Percentiles rank a stretch among this genome's conserved stretches.
phyloP scores from a whole-genome alignment of 257 asterid genomes.

The Nicotiana tabacum region DNA sequence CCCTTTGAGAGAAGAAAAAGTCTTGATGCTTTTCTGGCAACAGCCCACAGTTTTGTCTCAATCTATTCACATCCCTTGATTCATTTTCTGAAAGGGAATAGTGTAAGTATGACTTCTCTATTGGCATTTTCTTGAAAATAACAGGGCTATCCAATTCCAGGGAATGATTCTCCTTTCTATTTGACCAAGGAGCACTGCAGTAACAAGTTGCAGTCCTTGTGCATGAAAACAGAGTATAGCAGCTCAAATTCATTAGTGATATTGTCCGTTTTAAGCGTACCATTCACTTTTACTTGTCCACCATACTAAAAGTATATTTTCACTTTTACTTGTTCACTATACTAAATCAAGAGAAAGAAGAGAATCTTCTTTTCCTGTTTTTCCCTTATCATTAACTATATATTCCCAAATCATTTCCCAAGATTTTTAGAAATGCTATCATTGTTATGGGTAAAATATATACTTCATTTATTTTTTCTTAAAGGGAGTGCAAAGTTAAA shows the following conservation, averaged over 20 bases:
- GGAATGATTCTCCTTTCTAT: not conserved
- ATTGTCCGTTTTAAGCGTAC: not conserved
- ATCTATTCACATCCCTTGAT: not conserved
- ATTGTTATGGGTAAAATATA: too few species aligned
- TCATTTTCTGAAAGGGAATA: not conserved
- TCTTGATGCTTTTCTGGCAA: not conserved
- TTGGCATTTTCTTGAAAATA: not conserved
- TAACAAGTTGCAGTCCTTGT: not conserved
- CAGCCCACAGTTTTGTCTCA: not conserved
- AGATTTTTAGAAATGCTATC: too few species aligned
- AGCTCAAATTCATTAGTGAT: not conserved
- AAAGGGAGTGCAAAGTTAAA: too few species aligned
- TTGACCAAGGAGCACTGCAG: not conserved
- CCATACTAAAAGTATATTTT: too few species aligned
- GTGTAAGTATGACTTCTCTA: not conserved
- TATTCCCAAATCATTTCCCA: too few species aligned
- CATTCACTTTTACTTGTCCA: too few species aligned
- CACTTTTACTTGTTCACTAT: too few species aligned
- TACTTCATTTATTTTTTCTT: too few species aligned
- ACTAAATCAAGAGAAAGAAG: too few species aligned
- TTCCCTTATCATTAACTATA: too few species aligned
- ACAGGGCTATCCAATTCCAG: not conserved
- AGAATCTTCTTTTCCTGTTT: too few species aligned
- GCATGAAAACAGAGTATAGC: not conserved
- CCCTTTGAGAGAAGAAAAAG: not conserved